Evolutionary conservation across 768 basidiomycete genomes (phyloP).

Genomic region (Termitomyces sp.): DNA sequence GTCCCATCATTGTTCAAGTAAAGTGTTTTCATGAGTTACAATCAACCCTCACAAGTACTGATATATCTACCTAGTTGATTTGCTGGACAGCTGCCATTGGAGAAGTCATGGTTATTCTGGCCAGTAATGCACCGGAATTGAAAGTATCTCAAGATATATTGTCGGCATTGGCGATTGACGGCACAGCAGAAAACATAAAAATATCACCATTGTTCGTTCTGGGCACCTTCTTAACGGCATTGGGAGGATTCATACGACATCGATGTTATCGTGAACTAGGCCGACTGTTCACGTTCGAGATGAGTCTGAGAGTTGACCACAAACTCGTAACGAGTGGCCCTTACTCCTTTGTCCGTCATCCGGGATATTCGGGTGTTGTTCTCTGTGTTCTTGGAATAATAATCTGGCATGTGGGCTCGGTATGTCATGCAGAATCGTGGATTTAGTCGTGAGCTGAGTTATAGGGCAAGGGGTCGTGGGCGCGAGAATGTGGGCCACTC

Average conservation of each 20-base stretch:
- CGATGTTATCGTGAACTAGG: conserved; percentile 45
- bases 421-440: conserved; percentile 16
- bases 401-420: conserved; percentile 32
- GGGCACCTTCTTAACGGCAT: conserved; percentile 33
- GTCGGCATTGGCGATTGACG: conserved; percentile 22
- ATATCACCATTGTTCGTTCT: conserved; percentile 29
- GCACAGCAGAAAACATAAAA: conserved; percentile 22
- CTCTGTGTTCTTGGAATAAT: conserved; percentile 30
- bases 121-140: conserved; percentile 21
- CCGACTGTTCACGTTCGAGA: conserved; percentile 47
- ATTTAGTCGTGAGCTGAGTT: neutral
- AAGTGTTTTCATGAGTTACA: conserved; percentile 3
- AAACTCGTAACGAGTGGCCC: conserved; percentile 44
- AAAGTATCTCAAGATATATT: conserved; percentile 21
- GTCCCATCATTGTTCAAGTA: conserved; percentile 34
- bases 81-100: conserved; percentile 35
- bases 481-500: conserved; percentile 38
- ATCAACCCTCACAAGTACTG: neutral
- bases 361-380: conserved; percentile 44
- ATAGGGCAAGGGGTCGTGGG: conserved; percentile 39
- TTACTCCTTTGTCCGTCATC: conserved; percentile 46
- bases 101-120: conserved; percentile 35
- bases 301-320: conserved; percentile 45
- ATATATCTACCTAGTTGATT: conserved; percentile 22
- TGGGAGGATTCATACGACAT: conserved; percentile 40